Conservation (phyloP, 2,329 filamentous ascomycete genomes). For the Fusarium mangiferae region DNA sequence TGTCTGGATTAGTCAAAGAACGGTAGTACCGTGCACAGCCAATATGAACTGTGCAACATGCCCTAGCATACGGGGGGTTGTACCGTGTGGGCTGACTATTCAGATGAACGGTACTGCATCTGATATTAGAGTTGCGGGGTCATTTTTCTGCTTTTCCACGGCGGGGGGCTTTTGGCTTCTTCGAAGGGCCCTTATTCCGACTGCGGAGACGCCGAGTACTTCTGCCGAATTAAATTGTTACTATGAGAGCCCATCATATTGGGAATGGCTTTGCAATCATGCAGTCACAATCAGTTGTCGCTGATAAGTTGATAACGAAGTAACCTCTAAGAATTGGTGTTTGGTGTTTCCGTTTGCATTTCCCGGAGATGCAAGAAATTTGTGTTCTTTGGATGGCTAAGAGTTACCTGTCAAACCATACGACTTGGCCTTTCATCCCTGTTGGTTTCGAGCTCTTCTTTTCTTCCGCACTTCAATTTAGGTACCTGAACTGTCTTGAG, state of each 20-base stretch:
- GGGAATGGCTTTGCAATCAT: slow-evolving; percentile 25
- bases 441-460: not conserved
- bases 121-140: slow-evolving; percentile 44
- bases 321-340: slow-evolving; percentile 7
- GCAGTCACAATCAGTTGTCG: slow-evolving; percentile 2
- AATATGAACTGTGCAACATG: slow-evolving; percentile 29
- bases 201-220: slow-evolving; percentile 44
- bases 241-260: slow-evolving; percentile 18
- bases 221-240: not conserved
- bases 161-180: slow-evolving; percentile 29
- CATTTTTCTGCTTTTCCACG: slow-evolving; percentile 42
- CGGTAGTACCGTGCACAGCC: slow-evolving; percentile 17
- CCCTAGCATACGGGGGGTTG: not conserved
- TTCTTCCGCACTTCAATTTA: slow-evolving; percentile 20
- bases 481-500: not conserved
- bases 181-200: slow-evolving; percentile 41
- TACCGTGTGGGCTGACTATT: slow-evolving; percentile 28
- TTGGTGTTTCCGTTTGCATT: slow-evolving; percentile 1
- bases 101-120: slow-evolving; percentile 35
- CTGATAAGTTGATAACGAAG: slow-evolving; percentile 30
- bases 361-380: slow-evolving; percentile 38
- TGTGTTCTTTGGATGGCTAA: slow-evolving; percentile 17
- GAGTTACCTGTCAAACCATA: slow-evolving; percentile 40
- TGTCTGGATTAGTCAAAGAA: slow-evolving; percentile 44
- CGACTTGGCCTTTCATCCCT: slow-evolving; percentile 22